Evolutionary conservation across 208 protist species (phyloP).

Genomic region (Angomonas deanei): DNA sequence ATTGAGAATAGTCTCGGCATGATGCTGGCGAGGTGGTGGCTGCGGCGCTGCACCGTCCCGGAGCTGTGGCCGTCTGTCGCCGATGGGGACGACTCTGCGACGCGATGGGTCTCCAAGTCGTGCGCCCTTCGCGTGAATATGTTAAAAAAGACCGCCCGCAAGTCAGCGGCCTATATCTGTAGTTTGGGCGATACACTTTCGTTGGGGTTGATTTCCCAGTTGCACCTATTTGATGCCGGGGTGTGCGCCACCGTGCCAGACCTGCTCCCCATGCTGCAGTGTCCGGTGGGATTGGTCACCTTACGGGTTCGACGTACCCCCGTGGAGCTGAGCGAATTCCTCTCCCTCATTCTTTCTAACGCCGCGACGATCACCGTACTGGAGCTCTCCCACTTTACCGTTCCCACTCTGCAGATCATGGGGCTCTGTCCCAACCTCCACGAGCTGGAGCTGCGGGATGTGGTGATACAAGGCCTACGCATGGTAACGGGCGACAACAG

Average conservation of each 20-base stretch:
- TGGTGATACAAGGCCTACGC: neutral
- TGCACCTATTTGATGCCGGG: slow-evolving; percentile 13
- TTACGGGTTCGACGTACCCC: slow-evolving; percentile 12
- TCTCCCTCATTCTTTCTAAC: slow-evolving; percentile 17
- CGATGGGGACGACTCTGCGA: neutral
- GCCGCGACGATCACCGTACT: slow-evolving; percentile 11
- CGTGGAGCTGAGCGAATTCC: slow-evolving; percentile 17
- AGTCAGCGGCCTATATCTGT: neutral
- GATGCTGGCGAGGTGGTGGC: slow-evolving; percentile 20
- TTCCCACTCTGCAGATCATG: slow-evolving; percentile 22
- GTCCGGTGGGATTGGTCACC: slow-evolving; percentile 5
- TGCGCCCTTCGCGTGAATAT: neutral
- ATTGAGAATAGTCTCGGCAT: slow-evolving; percentile 8
- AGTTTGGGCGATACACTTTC: slow-evolving; percentile 21
- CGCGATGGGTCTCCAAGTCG: neutral
- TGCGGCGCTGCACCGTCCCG: slow-evolving; percentile 11
- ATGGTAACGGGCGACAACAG: neutral
- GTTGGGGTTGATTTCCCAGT: slow-evolving; percentile 10
- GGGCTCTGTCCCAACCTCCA: slow-evolving; percentile 9
- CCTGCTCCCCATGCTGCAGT: slow-evolving; percentile 10
- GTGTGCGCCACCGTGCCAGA: slow-evolving; percentile 9
- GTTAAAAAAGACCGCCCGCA: neutral
- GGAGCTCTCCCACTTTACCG: slow-evolving; percentile 9
- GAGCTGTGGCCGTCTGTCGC: neutral
- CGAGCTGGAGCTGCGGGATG: slow-evolving; percentile 18